phyloP scores from a whole-genome alignment of 106 monocot genomes.

The Amphibolis antarctica region DNA sequence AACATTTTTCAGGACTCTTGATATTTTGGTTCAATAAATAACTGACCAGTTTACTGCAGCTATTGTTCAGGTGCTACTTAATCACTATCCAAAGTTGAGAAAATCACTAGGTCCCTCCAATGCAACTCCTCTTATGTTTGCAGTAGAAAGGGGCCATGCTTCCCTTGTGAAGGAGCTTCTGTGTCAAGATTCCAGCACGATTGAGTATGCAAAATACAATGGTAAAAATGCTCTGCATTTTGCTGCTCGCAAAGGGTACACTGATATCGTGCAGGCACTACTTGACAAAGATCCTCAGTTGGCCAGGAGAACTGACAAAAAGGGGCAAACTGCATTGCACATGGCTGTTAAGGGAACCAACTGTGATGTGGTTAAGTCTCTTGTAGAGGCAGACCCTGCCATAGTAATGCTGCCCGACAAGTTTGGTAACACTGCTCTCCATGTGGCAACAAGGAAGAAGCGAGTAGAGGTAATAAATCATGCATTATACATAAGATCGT shows the following conservation, averaged over 20 bases:
- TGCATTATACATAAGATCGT: too few relatives aligned
- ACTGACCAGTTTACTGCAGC: constrained; percentile 16
- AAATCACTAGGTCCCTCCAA: constrained; percentile 55
- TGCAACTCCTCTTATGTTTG: constrained; percentile 63
- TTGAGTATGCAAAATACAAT: constrained; percentile 52
- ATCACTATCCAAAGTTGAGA: constrained; percentile 34
- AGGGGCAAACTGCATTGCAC: constrained; percentile 73
- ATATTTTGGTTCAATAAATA: neutral
- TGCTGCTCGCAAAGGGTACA: constrained; percentile 64
- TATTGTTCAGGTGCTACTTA: constrained; percentile 41
- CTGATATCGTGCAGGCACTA: constrained; percentile 47
- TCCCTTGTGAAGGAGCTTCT: constrained; percentile 57
- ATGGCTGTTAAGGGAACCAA: constrained; percentile 74
- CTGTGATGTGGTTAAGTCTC: constrained; percentile 39
- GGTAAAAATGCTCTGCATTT: constrained; percentile 72
- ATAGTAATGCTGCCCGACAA: neutral
- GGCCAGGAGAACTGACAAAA: constrained; percentile 52
- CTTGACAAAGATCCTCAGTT: constrained; percentile 46
- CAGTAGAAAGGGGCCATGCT: constrained; percentile 55
- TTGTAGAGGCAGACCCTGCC: constrained; percentile 12
- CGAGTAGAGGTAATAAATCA: neutral
- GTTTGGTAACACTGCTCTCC: neutral
- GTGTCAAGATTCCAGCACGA: constrained; percentile 46
- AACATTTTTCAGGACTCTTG: too few relatives aligned
- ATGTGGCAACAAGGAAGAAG: constrained; percentile 3